These are phyloP conservation scores for Monosporascus sp. DNA, from an alignment of 2,329 filamentous ascomycete genomes.

Conservation along the genomic window DNA sequence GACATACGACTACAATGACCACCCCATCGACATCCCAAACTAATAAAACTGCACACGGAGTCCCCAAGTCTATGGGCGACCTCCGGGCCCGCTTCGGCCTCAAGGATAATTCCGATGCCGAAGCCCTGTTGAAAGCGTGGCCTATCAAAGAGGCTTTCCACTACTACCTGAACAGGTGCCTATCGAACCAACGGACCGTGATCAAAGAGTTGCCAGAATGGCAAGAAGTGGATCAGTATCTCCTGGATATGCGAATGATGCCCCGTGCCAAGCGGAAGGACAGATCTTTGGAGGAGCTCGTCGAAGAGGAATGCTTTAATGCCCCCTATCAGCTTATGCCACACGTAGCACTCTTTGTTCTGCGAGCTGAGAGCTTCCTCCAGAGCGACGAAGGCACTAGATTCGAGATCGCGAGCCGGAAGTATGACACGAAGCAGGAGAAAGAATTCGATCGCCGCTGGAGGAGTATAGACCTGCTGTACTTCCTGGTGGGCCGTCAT, in stretches of 20 bases:
- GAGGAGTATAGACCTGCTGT: neutral
- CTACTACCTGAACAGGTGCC: neutral
- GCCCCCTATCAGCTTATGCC: neutral
- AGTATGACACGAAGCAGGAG: neutral
- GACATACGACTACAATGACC: too few relatives aligned
- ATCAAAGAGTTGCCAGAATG: neutral
- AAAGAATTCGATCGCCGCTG: neutral
- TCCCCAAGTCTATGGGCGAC: neutral
- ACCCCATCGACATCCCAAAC: too few relatives aligned
- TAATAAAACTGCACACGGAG: too few relatives aligned
- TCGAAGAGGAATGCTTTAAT: neutral
- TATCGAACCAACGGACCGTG: neutral
- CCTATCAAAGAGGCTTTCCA: neutral
- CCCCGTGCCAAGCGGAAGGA: too few relatives aligned
- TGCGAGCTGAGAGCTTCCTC: neutral
- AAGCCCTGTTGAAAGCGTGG: neutral
- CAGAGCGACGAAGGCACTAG: neutral
- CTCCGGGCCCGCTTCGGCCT: neutral
- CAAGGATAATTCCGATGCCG: neutral
- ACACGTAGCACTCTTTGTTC: neutral
- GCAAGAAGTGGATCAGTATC: neutral
- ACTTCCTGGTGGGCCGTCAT: neutral
- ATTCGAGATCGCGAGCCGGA: neutral
- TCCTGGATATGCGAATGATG: neutral
- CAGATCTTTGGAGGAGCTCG: neutral